These are phyloP conservation scores for Actinomortierella wolfii DNA, from an alignment of 371 early-diverging fungal species.

Conservation along the genomic window DNA sequence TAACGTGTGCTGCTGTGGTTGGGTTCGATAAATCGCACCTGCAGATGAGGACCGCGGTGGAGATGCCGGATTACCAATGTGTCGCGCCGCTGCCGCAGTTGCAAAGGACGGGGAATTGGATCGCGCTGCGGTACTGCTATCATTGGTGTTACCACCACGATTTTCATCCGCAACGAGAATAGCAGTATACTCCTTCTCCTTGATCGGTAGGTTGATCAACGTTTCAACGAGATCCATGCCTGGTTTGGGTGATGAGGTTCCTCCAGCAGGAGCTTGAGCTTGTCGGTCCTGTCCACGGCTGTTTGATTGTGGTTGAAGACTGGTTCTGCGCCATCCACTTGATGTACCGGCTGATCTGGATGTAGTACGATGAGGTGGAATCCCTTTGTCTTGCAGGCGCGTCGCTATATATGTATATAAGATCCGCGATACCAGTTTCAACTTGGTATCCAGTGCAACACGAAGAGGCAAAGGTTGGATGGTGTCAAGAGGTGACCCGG, in stretches of 20 bases:
- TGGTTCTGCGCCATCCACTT: too few relatives aligned
- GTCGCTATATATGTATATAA: conserved; percentile 35
- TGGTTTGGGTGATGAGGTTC: too few relatives aligned
- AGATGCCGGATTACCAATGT: background rate
- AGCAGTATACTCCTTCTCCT: conserved; percentile 33
- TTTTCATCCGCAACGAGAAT: conserved; percentile 7
- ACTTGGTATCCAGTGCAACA: conserved; percentile 28
- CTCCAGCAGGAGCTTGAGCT: too few relatives aligned
- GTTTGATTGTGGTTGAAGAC: too few relatives aligned
- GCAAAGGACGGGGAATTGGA: background rate
- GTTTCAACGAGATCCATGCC: conserved; percentile 8
- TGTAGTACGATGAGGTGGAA: conserved; percentile 20
- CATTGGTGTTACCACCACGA: too few relatives aligned
- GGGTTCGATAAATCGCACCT: background rate
- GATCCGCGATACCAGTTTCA: conserved; percentile 33
- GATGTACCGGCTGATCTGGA: too few relatives aligned
- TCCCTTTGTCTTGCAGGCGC: conserved; percentile 28
- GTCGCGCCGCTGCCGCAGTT: background rate
- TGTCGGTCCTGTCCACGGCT: too few relatives aligned
- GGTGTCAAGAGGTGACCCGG: too few relatives aligned
- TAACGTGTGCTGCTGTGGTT: background rate
- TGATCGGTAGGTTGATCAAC: conserved; percentile 22
- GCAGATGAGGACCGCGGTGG: conserved; percentile 7
- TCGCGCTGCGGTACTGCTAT: background rate
- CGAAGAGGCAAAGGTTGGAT: background rate